Evolutionary conservation across 2,329 filamentous ascomycete species (phyloP).

Genomic region (Anthostomella pinea): DNA sequence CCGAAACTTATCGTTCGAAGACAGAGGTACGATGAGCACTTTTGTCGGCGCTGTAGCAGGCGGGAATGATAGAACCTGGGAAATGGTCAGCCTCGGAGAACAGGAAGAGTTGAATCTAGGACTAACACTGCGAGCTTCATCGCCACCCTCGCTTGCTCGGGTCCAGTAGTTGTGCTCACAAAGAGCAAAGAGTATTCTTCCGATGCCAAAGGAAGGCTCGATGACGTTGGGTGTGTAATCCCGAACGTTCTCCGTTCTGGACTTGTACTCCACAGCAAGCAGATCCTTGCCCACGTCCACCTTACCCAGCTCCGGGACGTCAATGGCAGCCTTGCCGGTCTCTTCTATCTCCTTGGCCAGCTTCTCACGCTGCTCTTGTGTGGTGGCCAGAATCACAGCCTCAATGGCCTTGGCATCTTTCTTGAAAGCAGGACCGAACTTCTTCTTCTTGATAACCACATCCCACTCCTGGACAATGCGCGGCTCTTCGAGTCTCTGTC

Average conservation of each 20-base stretch:
- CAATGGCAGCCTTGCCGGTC: conserved; percentile 71
- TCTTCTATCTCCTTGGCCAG: conserved; percentile 69
- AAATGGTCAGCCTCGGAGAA: conserved; percentile 4
- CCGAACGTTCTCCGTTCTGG: conserved; percentile 75
- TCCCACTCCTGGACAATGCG: conserved; percentile 82
- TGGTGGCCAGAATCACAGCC: conserved; percentile 69
- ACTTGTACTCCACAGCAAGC: conserved; percentile 79
- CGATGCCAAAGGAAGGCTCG: conserved; percentile 67
- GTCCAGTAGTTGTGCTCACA: conserved; percentile 38
- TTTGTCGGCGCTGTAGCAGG: conserved; percentile 62
- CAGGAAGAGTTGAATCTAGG: conserved; percentile 1
- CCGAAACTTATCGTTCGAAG: conserved; percentile 56
- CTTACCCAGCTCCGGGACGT: conserved; percentile 69
- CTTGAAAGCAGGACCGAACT: conserved; percentile 92
- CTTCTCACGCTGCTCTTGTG: conserved; percentile 78
- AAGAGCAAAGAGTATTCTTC: conserved; percentile 58
- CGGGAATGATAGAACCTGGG: conserved; percentile 65
- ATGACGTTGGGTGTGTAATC: conserved; percentile 95
- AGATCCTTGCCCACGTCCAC: conserved; percentile 78
- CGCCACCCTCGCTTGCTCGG: too few species aligned
- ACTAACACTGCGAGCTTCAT: too few species aligned
- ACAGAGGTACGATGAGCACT: conserved; percentile 62
- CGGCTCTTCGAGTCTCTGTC: conserved; percentile 76
- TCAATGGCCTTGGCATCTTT: conserved; percentile 88
- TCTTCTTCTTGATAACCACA: conserved; percentile 87